Evolutionary conservation across 2,329 filamentous ascomycete species (phyloP).

Genomic region (Aspergillus flavus): DNA sequence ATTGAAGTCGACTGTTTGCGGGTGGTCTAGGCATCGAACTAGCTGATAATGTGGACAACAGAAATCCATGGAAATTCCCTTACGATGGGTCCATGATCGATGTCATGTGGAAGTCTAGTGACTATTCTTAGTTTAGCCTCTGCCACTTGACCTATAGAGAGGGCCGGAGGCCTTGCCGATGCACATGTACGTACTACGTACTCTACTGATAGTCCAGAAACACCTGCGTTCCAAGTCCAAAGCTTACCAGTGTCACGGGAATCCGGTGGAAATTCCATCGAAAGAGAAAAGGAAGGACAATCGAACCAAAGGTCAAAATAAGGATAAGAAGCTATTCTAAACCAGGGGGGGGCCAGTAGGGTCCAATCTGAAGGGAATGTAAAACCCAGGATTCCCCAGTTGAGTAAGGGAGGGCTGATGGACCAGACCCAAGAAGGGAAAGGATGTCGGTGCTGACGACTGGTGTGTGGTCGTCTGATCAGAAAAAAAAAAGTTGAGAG

Average conservation of each 20-base stretch:
- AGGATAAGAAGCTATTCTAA: background rate
- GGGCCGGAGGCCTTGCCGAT: slow-evolving; percentile 16
- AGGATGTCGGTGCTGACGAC: slow-evolving; percentile 20
- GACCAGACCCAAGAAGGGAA: slow-evolving; percentile 14
- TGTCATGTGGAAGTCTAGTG: slow-evolving; percentile 21
- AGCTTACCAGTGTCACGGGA: background rate
- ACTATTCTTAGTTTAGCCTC: slow-evolving; percentile 18
- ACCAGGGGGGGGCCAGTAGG: background rate
- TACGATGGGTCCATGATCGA: slow-evolving; percentile 17
- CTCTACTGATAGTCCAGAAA: background rate
- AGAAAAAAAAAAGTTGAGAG: slow-evolving; percentile 24
- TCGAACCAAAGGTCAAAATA: background rate
- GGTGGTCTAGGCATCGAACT: slow-evolving; percentile 17
- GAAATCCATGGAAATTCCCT: slow-evolving; percentile 18
- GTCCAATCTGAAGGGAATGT: background rate
- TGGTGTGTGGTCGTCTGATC: slow-evolving; percentile 26
- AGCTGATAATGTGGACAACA: slow-evolving; percentile 14
- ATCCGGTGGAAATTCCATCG: background rate
- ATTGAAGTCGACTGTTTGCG: slow-evolving; percentile 11
- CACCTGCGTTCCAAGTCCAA: background rate
- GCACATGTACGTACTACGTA: background rate
- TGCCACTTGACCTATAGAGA: slow-evolving; percentile 7
- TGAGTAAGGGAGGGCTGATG: slow-evolving; percentile 8
- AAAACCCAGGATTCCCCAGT: slow-evolving; percentile 10
- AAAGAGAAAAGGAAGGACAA: background rate